Conservation (phyloP, 208 protist genomes). For the Leishmania gerbilli region DNA sequence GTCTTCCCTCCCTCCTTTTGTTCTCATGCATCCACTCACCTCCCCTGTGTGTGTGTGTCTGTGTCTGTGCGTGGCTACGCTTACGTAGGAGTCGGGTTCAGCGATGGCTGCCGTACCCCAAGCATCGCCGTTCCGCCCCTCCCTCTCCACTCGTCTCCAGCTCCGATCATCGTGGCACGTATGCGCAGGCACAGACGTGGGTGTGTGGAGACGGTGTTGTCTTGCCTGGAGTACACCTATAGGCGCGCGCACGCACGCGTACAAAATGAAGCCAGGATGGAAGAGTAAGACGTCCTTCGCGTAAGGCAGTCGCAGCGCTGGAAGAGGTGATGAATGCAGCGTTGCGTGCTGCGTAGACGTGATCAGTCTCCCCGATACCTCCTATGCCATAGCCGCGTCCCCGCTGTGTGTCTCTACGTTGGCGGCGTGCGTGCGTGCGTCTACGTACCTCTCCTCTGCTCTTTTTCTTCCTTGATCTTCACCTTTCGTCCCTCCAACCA, state of each 20-base stretch:
- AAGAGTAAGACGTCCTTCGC: neutral
- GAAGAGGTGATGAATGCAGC: neutral
- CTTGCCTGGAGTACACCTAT: neutral
- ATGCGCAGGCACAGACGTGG: neutral
- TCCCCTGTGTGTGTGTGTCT: neutral
- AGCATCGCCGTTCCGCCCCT: neutral
- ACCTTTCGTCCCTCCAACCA: neutral
- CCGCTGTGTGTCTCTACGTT: neutral
- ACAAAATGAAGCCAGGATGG: neutral
- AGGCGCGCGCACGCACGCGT: neutral
- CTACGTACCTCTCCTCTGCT: neutral
- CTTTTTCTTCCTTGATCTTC: neutral
- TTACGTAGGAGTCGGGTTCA: neutral
- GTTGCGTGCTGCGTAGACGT: neutral
- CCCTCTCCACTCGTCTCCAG: neutral
- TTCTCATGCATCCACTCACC: neutral
- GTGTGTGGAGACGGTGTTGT: neutral
- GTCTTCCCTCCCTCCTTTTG: neutral
- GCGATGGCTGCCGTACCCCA: neutral
- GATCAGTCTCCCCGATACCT: neutral
- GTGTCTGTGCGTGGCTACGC: neutral
- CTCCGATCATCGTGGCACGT: neutral
- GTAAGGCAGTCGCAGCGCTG: neutral
- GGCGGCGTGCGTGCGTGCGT: neutral
- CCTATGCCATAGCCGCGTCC: neutral